These are phyloP conservation scores for Neurospora pannonica DNA, from an alignment of 495 filamentous ascomycete genomes.

Conservation along the genomic window DNA sequence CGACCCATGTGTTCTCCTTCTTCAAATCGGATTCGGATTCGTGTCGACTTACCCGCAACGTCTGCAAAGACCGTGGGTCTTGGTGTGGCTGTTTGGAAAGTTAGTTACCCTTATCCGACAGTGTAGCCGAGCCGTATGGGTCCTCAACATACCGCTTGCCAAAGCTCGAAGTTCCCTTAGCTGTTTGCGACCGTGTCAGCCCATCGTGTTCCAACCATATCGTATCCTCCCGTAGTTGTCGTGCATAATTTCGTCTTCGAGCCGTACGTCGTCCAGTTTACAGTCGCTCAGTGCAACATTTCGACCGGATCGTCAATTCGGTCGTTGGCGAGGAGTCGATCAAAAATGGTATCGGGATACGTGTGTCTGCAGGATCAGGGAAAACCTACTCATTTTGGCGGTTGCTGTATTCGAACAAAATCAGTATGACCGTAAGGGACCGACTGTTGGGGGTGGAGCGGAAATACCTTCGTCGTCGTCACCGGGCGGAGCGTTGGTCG, in stretches of 20 bases:
- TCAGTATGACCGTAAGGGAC: slow-evolving; percentile 10
- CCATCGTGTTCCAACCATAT: background rate
- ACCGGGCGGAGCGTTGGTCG: slow-evolving; percentile 19
- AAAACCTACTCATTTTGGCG: slow-evolving; percentile 36
- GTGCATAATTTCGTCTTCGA: background rate
- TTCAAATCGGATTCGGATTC: slow-evolving; percentile 2
- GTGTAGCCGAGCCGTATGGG: background rate
- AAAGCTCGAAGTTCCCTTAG: slow-evolving; percentile 94
- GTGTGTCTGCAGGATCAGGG: slow-evolving; percentile 5
- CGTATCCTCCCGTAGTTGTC: background rate
- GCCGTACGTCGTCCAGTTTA: background rate
- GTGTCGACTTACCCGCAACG: slow-evolving; percentile 78
- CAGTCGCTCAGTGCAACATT: background rate
- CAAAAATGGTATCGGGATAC: background rate
- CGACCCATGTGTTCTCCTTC: background rate
- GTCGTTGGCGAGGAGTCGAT: background rate
- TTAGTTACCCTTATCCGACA: slow-evolving; percentile 7
- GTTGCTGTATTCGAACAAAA: slow-evolving; percentile 15
- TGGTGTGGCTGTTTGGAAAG: slow-evolving; percentile 63
- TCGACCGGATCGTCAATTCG: background rate
- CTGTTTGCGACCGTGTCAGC: slow-evolving; percentile 31
- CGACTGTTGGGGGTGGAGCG: background rate
- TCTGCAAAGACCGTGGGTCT: slow-evolving; percentile 98
- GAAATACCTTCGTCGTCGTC: slow-evolving; percentile 26
- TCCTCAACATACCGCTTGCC: slow-evolving; percentile 58